Percentiles rank a stretch among this genome's conserved stretches.
Conservation (phyloP, 257 asterid species). For the Solanum pinnatisectum region DNA sequence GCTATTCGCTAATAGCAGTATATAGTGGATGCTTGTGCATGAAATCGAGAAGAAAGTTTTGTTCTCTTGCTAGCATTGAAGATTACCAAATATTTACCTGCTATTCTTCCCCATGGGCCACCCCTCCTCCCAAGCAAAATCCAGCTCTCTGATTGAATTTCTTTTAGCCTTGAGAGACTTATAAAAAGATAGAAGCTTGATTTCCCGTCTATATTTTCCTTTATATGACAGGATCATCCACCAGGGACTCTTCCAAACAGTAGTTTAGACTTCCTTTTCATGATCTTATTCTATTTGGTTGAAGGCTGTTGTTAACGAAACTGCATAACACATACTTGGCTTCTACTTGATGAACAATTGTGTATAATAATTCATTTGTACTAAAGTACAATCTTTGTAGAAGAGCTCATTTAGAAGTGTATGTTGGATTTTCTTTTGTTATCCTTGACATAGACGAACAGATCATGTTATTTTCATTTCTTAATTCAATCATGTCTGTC, state of each 20-base stretch:
- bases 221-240: conserved; percentile 81
- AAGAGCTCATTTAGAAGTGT: background rate
- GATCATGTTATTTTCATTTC: background rate
- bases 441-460: background rate
- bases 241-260: conserved; percentile 6
- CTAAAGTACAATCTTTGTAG: background rate
- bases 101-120: background rate
- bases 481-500: background rate
- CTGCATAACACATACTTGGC: conserved; percentile 81
- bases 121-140: background rate
- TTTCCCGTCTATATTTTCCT: conserved; percentile 7
- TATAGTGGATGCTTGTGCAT: background rate
- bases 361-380: background rate
- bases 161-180: background rate
- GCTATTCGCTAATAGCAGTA: background rate
- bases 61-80: background rate
- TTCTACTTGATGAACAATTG: conserved; percentile 91
- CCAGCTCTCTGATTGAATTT: background rate
- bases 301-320: conserved; percentile 74
- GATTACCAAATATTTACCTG: background rate
- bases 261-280: background rate
- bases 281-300: conserved; percentile 2
- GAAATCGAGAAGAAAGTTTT: background rate
- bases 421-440: background rate
- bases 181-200: background rate